These are phyloP conservation scores for Rhodotorula sp. DNA, from an alignment of 1,284 basidiomycete species.

Conservation along the genomic window DNA sequence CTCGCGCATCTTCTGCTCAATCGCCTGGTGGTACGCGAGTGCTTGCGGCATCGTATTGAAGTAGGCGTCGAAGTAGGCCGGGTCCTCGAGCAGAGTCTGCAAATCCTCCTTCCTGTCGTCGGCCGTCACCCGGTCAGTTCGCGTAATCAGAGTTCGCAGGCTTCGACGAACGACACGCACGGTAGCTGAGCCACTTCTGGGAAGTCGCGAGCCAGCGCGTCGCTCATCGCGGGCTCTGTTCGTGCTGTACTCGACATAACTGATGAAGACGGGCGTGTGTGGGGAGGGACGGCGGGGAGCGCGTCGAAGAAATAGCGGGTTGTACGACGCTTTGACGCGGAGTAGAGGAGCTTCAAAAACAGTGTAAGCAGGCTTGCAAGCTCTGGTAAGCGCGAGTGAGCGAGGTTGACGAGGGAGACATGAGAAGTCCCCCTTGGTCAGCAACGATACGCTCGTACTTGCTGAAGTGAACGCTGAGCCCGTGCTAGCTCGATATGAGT, in stretches of 20 bases:
- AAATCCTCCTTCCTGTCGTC: constrained; percentile 69
- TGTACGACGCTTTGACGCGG: too few relatives aligned
- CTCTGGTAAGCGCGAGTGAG: too few relatives aligned
- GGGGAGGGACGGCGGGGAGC: not conserved
- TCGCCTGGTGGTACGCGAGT: constrained; percentile 64
- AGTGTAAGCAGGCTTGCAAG: too few relatives aligned
- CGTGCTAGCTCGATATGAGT: not conserved
- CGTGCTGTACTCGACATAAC: not conserved
- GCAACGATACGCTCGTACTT: not conserved
- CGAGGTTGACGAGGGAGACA: not conserved
- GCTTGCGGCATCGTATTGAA: constrained; percentile 74
- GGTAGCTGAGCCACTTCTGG: constrained; percentile 15
- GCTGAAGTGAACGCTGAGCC: too few relatives aligned
- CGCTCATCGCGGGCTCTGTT: constrained; percentile 14
- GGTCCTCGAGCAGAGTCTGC: constrained; percentile 78
- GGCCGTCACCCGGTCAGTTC: not conserved
- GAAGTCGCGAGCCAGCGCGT: constrained; percentile 25
- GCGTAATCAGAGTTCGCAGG: not conserved
- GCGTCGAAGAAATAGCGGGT: too few relatives aligned
- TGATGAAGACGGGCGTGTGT: not conserved
- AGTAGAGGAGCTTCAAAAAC: too few relatives aligned
- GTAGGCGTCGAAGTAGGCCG: constrained; percentile 77
- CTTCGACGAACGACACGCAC: constrained; percentile 2
- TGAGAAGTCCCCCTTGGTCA: not conserved
- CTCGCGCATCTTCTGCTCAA: constrained; percentile 68